Conservation (phyloP, 768 basidiomycete genomes). For the Phylloporus sp. region DNA sequence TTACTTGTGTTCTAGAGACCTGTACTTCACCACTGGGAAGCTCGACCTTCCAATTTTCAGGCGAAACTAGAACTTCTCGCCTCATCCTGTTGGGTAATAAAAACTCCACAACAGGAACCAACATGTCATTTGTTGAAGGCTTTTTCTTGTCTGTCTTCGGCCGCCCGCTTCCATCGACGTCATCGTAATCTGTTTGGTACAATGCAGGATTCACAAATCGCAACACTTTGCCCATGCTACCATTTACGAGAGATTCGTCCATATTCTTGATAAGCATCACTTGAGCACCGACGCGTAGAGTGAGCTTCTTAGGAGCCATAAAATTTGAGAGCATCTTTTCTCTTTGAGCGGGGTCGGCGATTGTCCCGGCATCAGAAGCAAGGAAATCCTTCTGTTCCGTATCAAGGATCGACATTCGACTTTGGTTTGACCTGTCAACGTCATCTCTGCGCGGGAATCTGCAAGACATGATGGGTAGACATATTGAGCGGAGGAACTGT, state of each 20-base stretch:
- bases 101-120: conserved; percentile 78
- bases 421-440: conserved; percentile 78
- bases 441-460: conserved; percentile 92
- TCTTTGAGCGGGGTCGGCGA: conserved; percentile 50
- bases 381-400: conserved; percentile 49
- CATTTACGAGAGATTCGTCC: conserved; percentile 89
- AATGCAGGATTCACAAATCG: conserved; percentile 58
- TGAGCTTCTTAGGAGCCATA: conserved; percentile 75
- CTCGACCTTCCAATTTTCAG: conserved; percentile 84
- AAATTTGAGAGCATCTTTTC: conserved; percentile 84
- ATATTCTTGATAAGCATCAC: conserved; percentile 96
- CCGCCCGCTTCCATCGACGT: conserved; percentile 30
- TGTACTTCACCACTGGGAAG: conserved; percentile 83
- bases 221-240: conserved; percentile 82
- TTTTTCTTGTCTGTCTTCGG: conserved; percentile 32
- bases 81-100: conserved; percentile 50
- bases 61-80: conserved; percentile 53
- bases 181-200: conserved; percentile 42
- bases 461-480: conserved; percentile 1
- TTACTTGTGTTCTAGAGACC: conserved; percentile 72
- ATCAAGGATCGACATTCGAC: conserved; percentile 57
- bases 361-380: conserved; percentile 59
- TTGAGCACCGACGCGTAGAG: conserved; percentile 75
- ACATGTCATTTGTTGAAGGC: conserved; percentile 28
- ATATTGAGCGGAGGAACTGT: background rate